phyloP scores from a whole-genome alignment of 345 rosid species.

The Psidium friedrichsthalianum region DNA sequence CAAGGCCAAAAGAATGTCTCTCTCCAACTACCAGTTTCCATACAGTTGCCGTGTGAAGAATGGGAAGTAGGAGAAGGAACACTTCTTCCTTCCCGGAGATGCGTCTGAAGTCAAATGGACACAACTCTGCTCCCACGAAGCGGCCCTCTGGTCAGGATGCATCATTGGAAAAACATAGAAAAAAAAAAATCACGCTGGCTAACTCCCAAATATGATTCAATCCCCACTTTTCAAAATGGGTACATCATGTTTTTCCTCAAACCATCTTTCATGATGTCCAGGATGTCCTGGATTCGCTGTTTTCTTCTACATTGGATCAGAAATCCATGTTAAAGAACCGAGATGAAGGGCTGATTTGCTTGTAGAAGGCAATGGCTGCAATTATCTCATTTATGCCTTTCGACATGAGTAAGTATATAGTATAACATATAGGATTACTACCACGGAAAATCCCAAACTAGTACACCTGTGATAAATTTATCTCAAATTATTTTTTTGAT shows the following conservation, averaged over 20 bases:
- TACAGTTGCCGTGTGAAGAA: neutral
- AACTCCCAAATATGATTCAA: neutral
- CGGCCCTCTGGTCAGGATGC: neutral
- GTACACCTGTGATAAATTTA: no score
- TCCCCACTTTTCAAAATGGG: neutral
- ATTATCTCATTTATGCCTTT: no score
- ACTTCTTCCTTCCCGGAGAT: neutral
- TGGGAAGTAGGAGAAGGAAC: neutral
- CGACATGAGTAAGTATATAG: no score
- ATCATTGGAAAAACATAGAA: neutral
- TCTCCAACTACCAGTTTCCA: constrained; percentile 4
- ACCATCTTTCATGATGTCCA: neutral
- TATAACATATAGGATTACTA: no score
- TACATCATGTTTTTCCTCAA: neutral
- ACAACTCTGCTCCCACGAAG: neutral
- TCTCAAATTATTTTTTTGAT: no score
- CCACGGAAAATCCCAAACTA: no score
- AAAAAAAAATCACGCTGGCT: neutral
- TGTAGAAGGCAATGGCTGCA: no score
- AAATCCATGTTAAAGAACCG: no score
- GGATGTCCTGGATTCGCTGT: neutral
- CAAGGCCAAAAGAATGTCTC: neutral
- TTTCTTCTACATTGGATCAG: neutral
- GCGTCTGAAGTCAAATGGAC: neutral
- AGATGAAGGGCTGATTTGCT: no score